Base-by-base conservation (phyloP, 2,329 filamentous ascomycete genomes). In the Achaetomium macrosporum region DNA sequence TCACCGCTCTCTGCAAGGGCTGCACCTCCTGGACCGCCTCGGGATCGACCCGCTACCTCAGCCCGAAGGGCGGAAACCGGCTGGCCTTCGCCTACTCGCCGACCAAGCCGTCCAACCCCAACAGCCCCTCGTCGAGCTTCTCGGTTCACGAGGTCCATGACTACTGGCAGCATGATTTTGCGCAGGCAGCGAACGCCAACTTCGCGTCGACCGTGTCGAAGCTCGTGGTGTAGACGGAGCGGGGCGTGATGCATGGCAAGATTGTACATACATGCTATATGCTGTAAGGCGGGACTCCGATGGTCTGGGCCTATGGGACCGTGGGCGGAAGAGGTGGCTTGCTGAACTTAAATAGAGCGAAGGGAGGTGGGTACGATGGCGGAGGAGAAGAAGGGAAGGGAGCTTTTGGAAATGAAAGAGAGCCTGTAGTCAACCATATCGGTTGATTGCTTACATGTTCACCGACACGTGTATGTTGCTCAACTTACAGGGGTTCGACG, bases 1-100 rank as follows among this genome's bases (percentile, higher is more conserved):
- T 68, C 55, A 72, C 69, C 7, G 68, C 67, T 35, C 66, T 65
- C 54, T 73, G 71, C 62, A 63, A 53, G 44, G 59, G 62, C 16
- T 61, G 59, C 60, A 65, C 60, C 36, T 53, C 58, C 8, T 65
- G 49, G 54, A 50, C 49, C 11, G 4, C 40, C 17, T 39, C 44
- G 33, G 10, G 41, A 13, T 40, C 50, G 6, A 57, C 53, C 20
- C 56, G 52, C 8, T 63, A 61, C 47, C 46, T 67, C 39, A 59
- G 50, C 50, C 58, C 63, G n/a, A 56, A 50, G 17, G 64, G 61
- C n/a, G 51, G 56, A 7, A 65, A 66, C 59, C 58, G 63, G 9
- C 42, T 66, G 19, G 65, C 65, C 5, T 64, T 65, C 44, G 65
- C 63, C 31, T 65, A 64, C 53, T 55, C 59, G 25, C 47, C 60